Conservation (phyloP, 2,329 filamentous ascomycete species). For the Fusarium sp. region DNA sequence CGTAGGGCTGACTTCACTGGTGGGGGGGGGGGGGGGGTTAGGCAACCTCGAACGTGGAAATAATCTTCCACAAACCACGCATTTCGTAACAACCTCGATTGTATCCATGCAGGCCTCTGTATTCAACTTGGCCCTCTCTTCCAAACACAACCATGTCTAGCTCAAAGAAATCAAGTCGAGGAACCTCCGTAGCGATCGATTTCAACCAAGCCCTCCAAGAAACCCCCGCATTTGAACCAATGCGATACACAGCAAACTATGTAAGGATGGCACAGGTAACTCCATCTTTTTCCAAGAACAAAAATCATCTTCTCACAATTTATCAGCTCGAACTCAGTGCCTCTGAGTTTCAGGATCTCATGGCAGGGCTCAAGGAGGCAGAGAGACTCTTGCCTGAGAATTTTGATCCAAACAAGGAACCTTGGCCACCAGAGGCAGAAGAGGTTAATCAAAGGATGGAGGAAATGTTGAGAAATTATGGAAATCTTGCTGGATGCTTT, state of each 20-base stretch:
- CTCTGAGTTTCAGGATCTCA: background rate
- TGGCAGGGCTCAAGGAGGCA: background rate
- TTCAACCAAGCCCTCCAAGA: background rate
- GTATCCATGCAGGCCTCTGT: accelerated
- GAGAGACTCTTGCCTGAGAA: background rate
- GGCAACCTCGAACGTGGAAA: background rate
- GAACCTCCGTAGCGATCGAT: background rate
- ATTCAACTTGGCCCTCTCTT: accelerated
- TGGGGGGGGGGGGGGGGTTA: no score
- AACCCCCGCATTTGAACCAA: slow-evolving; percentile 5
- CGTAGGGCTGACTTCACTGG: background rate
- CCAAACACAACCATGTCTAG: background rate
- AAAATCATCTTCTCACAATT: background rate
- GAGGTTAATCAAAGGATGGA: background rate
- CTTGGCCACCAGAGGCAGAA: slow-evolving; percentile 11
- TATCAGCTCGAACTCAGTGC: background rate
- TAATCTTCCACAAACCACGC: background rate
- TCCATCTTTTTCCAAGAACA: accelerated
- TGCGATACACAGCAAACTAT: slow-evolving; percentile 10
- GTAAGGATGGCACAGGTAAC: background rate
- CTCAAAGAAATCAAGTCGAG: background rate
- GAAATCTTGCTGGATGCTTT: background rate
- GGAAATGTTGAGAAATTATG: background rate
- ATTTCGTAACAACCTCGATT: background rate
- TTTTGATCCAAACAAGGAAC: background rate